A percentile compares a stretch with the other conserved stretches of the same genome.
phyloP scores from a whole-genome alignment of 2,329 filamentous ascomycete genomes.

The Colletotrichum ledebouriae region DNA sequence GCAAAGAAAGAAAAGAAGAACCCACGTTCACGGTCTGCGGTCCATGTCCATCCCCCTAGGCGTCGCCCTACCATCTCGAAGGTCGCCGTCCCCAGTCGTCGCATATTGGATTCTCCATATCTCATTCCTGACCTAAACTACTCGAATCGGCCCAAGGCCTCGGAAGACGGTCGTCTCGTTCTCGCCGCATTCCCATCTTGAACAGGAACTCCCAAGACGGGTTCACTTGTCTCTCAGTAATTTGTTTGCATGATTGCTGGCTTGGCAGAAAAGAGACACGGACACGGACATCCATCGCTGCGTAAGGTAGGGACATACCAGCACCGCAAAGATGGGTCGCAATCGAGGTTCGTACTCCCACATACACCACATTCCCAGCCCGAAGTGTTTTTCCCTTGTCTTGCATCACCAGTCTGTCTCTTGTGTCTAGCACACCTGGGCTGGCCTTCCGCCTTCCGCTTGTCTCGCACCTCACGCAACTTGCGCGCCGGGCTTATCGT shows the following conservation, averaged over 20 bases:
- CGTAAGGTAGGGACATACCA: background rate
- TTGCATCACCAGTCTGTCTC: conserved; percentile 2
- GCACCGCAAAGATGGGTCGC: conserved; percentile 37
- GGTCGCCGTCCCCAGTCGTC: conserved; percentile 20
- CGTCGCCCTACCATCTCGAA: conserved; percentile 13
- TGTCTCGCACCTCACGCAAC: conserved; percentile 9
- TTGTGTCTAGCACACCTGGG: background rate
- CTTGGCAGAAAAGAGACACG: conserved; percentile 20
- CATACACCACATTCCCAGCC: conserved; percentile 25
- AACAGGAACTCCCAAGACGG: background rate
- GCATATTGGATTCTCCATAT: conserved; percentile 36
- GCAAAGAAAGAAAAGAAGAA: too few species aligned
- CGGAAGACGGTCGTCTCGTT: conserved; percentile 10
- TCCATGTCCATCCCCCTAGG: background rate
- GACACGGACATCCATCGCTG: background rate
- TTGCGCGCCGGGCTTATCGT: conserved; percentile 22
- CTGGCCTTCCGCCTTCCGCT: background rate
- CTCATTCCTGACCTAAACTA: conserved; percentile 26
- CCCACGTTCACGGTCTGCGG: conserved; percentile 1
- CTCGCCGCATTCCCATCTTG: conserved; percentile 24
- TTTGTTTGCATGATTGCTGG: conserved; percentile 41
- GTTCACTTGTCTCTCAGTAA: conserved; percentile 39
- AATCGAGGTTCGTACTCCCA: conserved; percentile 41
- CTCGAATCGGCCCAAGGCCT: background rate
- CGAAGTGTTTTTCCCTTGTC: conserved; percentile 16